phyloP scores from a whole-genome alignment of 2,329 filamentous ascomycete species.

The Talaromyces piceae region DNA sequence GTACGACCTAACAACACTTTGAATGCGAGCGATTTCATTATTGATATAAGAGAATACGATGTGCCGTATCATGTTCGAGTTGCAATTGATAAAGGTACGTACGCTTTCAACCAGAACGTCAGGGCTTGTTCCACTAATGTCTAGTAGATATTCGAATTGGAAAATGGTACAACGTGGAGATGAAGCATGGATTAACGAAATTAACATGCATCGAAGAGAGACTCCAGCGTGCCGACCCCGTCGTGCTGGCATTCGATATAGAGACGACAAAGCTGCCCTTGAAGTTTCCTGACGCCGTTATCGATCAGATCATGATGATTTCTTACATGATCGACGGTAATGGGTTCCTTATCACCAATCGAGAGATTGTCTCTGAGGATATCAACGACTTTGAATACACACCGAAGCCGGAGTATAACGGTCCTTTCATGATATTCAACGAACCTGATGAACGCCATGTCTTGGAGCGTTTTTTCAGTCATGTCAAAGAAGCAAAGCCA shows the following conservation, averaged over 20 bases:
- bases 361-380: slow-evolving; percentile 95
- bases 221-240: slow-evolving; percentile 82
- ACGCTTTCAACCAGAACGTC: slow-evolving; percentile 2
- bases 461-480: slow-evolving; percentile 86
- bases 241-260: slow-evolving; percentile 99
- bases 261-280: slow-evolving; percentile 93
- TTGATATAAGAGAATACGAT: slow-evolving; percentile 98
- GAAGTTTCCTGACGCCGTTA: slow-evolving; percentile 90
- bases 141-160: slow-evolving; percentile 78
- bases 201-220: slow-evolving; percentile 79
- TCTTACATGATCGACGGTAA: slow-evolving; percentile 99
- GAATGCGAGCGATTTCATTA: slow-evolving; percentile 92
- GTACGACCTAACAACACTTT: slow-evolving; percentile 69
- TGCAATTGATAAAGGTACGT: slow-evolving; percentile 79
- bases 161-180: slow-evolving; percentile 94
- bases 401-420: slow-evolving; percentile 89
- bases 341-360: slow-evolving; percentile 94
- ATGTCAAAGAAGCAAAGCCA: slow-evolving; percentile 88
- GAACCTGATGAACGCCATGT: slow-evolving; percentile 85
- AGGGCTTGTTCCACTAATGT: slow-evolving; percentile 17
- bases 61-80: slow-evolving; percentile 99
- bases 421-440: slow-evolving; percentile 96
- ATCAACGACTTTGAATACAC: slow-evolving; percentile 98
- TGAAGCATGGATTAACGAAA: slow-evolving; percentile 82
- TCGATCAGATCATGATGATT: slow-evolving; percentile 99